Conservation (phyloP, 805 yeast species). For the Ogataea zsoltii region DNA sequence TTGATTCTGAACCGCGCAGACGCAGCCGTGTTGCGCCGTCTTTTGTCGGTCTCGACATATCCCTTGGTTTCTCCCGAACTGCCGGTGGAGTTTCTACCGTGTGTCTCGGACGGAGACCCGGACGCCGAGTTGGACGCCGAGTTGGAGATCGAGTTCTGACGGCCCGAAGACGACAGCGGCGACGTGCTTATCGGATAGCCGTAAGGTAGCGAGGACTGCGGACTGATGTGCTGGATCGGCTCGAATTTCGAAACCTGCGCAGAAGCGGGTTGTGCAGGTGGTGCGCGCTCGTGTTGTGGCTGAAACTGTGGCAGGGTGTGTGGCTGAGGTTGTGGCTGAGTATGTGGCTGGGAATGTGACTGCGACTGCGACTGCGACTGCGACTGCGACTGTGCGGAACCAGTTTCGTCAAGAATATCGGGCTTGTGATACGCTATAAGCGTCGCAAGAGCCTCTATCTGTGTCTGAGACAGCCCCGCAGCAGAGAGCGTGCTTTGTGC, state of each 20-base stretch:
- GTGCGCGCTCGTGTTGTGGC: background rate
- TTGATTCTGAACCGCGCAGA: conserved; percentile 90
- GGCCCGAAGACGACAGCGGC: conserved; percentile 3
- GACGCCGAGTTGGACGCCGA: conserved; percentile 3
- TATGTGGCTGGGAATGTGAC: background rate
- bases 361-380: background rate
- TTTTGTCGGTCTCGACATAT: conserved; percentile 58
- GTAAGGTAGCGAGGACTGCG: background rate
- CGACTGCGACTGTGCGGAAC: background rate
- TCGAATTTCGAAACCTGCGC: conserved; percentile 17
- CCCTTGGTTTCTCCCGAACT: conserved; percentile 8
- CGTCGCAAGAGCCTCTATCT: conserved; percentile 72
- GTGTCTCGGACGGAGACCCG: background rate
- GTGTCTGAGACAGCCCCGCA: conserved; percentile 68
- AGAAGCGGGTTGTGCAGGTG: conserved; percentile 12
- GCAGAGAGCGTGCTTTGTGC: conserved; percentile 62
- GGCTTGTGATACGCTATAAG: conserved; percentile 65
- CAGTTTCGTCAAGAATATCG: conserved; percentile 17
- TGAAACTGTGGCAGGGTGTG: background rate
- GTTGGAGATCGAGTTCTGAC: conserved; percentile 1
- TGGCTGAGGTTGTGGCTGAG: background rate
- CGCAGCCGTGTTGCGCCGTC: conserved; percentile 90
- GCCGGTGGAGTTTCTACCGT: background rate
- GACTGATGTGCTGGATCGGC: conserved; percentile 8
- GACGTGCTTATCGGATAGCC: background rate